phyloP scores from a whole-genome alignment of 306 rosid species.

The Gleditsia sinensis region DNA sequence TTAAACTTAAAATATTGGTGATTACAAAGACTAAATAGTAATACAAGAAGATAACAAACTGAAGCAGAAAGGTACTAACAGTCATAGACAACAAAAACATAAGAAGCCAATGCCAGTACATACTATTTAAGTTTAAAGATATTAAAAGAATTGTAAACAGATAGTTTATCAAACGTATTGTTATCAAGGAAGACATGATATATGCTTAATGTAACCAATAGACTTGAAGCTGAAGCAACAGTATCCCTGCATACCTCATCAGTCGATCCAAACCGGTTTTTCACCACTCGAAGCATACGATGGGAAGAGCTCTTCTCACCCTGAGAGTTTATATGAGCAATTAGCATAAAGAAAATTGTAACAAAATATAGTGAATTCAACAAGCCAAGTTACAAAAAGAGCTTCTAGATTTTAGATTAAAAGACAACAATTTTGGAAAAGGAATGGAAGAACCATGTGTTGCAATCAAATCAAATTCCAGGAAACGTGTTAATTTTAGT shows the following conservation, averaged over 20 bases:
- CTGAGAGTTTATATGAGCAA: slow-evolving; percentile 43
- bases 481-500: not conserved
- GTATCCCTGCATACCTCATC: slow-evolving; percentile 68
- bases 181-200: slow-evolving; percentile 21
- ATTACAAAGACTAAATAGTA: not conserved
- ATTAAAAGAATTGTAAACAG: not conserved
- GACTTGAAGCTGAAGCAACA: not conserved
- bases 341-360: slow-evolving; percentile 27
- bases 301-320: slow-evolving; percentile 86
- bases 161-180: slow-evolving; percentile 2
- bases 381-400: slow-evolving; percentile 19
- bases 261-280: slow-evolving; percentile 92
- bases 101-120: slow-evolving; percentile 6
- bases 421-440: not conserved
- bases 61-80: slow-evolving; percentile 28
- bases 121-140: slow-evolving; percentile 13
- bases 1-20: not conserved
- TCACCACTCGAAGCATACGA: slow-evolving; percentile 91
- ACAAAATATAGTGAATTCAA: slow-evolving; percentile 10
- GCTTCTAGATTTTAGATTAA: slow-evolving; percentile 13
- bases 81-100: slow-evolving; percentile 2
- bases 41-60: slow-evolving; percentile 6
- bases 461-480: not conserved
- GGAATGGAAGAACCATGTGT: not conserved
- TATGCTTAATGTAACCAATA: not conserved